These are phyloP conservation scores for Fagus sylvatica DNA, from an alignment of 306 rosid genomes.

Conservation along the genomic window DNA sequence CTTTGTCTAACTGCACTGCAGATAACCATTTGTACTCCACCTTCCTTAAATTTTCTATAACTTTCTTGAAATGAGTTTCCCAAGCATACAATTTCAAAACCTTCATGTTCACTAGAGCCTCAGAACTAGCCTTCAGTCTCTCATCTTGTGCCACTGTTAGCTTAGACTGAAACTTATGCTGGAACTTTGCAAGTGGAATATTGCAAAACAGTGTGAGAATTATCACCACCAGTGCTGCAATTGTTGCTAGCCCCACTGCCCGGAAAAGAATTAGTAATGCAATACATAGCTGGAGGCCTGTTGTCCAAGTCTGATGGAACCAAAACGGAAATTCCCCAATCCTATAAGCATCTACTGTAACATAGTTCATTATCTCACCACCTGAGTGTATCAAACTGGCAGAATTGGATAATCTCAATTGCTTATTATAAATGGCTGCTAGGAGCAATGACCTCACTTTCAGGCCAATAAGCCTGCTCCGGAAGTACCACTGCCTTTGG, in stretches of 20 bases:
- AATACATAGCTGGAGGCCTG: slow-evolving; percentile 68
- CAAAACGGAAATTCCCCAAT: slow-evolving; percentile 88
- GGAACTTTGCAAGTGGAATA: slow-evolving; percentile 80
- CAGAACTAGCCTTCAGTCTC: slow-evolving; percentile 62
- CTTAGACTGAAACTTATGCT: slow-evolving; percentile 70
- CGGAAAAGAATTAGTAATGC: slow-evolving; percentile 59
- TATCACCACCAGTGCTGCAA: slow-evolving; percentile 76
- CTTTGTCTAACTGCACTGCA: slow-evolving; percentile 2
- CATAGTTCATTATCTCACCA: slow-evolving; percentile 81
- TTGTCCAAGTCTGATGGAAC: slow-evolving; percentile 94
- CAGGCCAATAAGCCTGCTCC: slow-evolving; percentile 54
- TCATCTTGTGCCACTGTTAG: slow-evolving; percentile 78
- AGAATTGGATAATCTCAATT: slow-evolving; percentile 53
- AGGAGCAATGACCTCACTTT: slow-evolving; percentile 59
- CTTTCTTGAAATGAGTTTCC: slow-evolving; percentile 70
- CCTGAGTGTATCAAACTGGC: slow-evolving; percentile 59
- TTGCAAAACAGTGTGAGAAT: slow-evolving; percentile 68
- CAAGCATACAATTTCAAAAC: slow-evolving; percentile 82
- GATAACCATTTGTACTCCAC: slow-evolving; percentile 51
- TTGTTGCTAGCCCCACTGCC: slow-evolving; percentile 77
- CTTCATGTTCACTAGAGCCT: slow-evolving; percentile 81
- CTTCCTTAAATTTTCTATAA: slow-evolving; percentile 49
- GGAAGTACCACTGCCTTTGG: slow-evolving; percentile 78
- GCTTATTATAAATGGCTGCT: slow-evolving; percentile 60
- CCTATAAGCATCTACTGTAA: slow-evolving; percentile 69